Base-by-base conservation (phyloP, 2,329 filamentous ascomycete species). In the Calonectria montana region DNA sequence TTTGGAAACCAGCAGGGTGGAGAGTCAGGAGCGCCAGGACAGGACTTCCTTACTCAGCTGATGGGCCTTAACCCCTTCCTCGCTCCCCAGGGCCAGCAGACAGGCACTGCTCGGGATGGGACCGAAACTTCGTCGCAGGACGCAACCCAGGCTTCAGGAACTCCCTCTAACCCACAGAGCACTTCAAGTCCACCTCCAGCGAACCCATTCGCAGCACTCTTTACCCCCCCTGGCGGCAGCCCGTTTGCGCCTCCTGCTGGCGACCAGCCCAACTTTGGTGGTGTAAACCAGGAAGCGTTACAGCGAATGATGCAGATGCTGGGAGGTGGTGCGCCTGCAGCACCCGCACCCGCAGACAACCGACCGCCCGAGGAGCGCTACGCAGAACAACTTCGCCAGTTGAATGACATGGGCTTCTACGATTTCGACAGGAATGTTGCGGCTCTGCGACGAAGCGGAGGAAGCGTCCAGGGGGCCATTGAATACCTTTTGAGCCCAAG, bases 351-450 rank as follows among this genome's bases (percentile, higher is more conserved):
- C 6, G 84, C 89, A 3, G 97, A 99, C 84, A 97, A 89, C 80
- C 90, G 96, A 73, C 96, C 97, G 5, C 96, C 97, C 0, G 97
- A 99, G 87, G 97, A 98, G 84, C 88, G 94, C 71, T 99, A 98
- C 79, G 95, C 94, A 3, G 92, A 94, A 37, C 96, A 99, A 84
- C 87, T 99, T 62, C 89, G 95, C 72, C 95, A 98, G 85, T 86
- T 99, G 74, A 99, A 99, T 82, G 97, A 98, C 76, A 99, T 99
- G 97, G 97, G 97, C 3, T 99, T 99, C 85, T 98, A 92, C 82
- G 96, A 99, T 81, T 99, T 98, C 80, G 96, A 99, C 65, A 88
- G 94, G 77, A 99, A 99, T 78, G 91, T 99, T 37, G 92, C 94
- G 68, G 97, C 97, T 6, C 86, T 99, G 80, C 90, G 96, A 83